Percentiles rank a stretch among this genome's conserved stretches.
These are phyloP conservation scores for Paramecium sonneborni DNA, from an alignment of 73 alveolate species.

Conservation along the genomic window DNA sequence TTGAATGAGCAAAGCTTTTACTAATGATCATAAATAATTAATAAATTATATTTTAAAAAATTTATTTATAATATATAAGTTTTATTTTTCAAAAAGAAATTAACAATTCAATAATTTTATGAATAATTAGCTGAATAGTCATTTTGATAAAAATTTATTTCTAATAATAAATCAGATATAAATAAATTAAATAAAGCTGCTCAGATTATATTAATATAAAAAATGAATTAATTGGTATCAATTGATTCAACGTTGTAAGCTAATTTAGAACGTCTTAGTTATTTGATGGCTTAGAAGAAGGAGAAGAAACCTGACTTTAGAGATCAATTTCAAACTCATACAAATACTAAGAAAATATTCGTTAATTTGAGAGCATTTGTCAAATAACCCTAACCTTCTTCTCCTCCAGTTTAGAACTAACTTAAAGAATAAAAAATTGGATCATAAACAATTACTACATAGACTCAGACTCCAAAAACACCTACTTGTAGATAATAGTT, in stretches of 20 bases:
- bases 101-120: no score
- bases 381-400: background rate
- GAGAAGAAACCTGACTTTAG: conserved; percentile 15
- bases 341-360: conserved; percentile 6
- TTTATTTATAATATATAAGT: no score
- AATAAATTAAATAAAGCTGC: background rate
- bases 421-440: background rate
- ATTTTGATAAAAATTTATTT: background rate
- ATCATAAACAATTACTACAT: background rate
- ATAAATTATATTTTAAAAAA: no score
- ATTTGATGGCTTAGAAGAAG: conserved; percentile 20
- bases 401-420: background rate
- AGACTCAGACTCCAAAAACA: conserved; percentile 2
- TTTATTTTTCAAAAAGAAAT: no score
- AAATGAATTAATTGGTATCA: conserved; percentile 13
- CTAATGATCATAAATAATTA: background rate
- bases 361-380: conserved; percentile 33
- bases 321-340: background rate
- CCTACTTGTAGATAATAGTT: background rate
- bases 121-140: no score
- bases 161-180: background rate
- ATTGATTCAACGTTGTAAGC: conserved; percentile 23
- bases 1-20: background rate
- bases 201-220: background rate
- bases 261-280: conserved; percentile 26